Evolutionary conservation across 1,284 basidiomycete genomes (phyloP).

Genomic region (Stereum hirsutum): DNA sequence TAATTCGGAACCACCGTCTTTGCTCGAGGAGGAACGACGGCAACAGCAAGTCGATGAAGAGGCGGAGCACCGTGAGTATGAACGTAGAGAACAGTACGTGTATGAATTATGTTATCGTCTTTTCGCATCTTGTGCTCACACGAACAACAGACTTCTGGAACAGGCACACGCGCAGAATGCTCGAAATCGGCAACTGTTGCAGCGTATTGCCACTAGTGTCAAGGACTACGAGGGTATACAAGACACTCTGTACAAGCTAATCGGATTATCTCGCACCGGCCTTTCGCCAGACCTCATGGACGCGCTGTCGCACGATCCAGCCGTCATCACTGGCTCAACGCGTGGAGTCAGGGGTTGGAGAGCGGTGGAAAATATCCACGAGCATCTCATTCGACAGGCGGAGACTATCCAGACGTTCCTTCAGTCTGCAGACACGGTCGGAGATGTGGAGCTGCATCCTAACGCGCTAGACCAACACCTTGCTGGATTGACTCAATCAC

Average conservation of each 20-base stretch:
- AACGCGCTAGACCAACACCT: slow-evolving; percentile 50
- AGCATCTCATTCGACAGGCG: slow-evolving; percentile 48
- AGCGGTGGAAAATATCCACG: slow-evolving; percentile 64
- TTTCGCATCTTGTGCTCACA: slow-evolving; percentile 1
- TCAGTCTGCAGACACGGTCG: slow-evolving; percentile 3
- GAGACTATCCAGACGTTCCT: slow-evolving; percentile 41
- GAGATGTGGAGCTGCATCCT: slow-evolving; percentile 16
- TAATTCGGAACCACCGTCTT: slow-evolving; percentile 11
- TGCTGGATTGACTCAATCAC: slow-evolving; percentile 29
- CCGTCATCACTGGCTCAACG: slow-evolving; percentile 55
- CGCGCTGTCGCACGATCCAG: slow-evolving; percentile 65
- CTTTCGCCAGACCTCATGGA: slow-evolving; percentile 60
- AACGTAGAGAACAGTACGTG: slow-evolving; percentile 50
- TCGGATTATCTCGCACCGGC: slow-evolving; percentile 35
- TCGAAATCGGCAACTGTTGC: slow-evolving; percentile 53
- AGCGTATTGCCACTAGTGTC: slow-evolving; percentile 48
- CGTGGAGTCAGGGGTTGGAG: slow-evolving; percentile 49
- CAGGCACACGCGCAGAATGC: slow-evolving; percentile 50
- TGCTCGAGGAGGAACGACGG: slow-evolving; percentile 23
- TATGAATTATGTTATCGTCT: slow-evolving; percentile 17
- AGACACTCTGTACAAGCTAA: slow-evolving; percentile 32
- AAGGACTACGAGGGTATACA: slow-evolving; percentile 58
- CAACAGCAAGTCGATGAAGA: slow-evolving; percentile 37
- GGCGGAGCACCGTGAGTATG: slow-evolving; percentile 43
- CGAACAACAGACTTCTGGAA: slow-evolving; percentile 40